Evolutionary conservation across 805 yeast species (phyloP).

Genomic region (Candida incommunis): DNA sequence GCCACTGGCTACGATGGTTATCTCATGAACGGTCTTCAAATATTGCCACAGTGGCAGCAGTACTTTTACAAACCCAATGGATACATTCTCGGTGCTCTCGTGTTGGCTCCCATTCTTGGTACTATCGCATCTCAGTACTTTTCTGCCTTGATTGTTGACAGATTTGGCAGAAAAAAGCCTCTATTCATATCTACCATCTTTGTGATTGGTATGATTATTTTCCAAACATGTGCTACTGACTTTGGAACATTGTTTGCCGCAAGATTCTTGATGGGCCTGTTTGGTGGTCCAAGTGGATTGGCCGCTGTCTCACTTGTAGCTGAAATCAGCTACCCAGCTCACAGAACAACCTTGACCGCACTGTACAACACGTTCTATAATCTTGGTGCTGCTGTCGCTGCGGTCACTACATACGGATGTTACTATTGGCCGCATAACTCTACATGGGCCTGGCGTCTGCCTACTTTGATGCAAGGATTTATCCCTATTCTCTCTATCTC

Average conservation of each 20-base stretch:
- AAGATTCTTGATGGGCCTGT: neutral
- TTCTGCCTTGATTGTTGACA: neutral
- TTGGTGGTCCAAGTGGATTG: neutral
- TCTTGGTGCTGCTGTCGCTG: constrained; percentile 35
- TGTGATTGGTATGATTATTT: neutral
- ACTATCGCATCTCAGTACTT: neutral
- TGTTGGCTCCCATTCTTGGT: constrained; percentile 2
- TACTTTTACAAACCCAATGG: constrained; percentile 6
- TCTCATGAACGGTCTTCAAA: constrained; percentile 6
- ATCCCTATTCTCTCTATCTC: constrained; percentile 30
- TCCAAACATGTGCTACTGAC: neutral
- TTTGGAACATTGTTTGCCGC: neutral
- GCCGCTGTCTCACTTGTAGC: neutral
- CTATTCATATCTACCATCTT: constrained; percentile 1
- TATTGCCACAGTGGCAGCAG: constrained; percentile 4
- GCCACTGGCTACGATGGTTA: constrained; percentile 6
- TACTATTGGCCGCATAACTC: constrained; percentile 11
- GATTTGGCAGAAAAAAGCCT: constrained; percentile 3
- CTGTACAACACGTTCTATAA: neutral
- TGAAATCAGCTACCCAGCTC: neutral
- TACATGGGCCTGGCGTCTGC: constrained; percentile 39
- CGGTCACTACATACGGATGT: constrained; percentile 36
- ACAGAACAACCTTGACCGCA: neutral
- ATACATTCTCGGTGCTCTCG: constrained; percentile 7
- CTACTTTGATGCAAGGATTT: constrained; percentile 36